These are phyloP conservation scores for Bolboschoenoplectus hybrid DNA, from an alignment of 202 grass and related monocot species.

Conservation along the genomic window DNA sequence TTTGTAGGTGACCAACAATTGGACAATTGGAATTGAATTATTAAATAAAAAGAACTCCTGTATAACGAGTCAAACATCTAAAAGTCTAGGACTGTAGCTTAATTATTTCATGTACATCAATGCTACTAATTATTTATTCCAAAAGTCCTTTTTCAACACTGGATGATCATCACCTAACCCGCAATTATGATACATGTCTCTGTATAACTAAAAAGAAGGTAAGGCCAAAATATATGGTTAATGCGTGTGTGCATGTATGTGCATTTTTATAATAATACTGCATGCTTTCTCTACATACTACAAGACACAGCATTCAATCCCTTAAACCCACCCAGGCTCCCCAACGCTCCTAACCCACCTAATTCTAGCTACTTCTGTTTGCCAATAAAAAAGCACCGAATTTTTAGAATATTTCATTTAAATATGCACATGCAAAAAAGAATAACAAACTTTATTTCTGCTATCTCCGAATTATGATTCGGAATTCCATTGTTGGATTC, in stretches of 20 bases:
- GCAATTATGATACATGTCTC: background rate
- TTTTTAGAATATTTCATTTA: constrained; percentile 26
- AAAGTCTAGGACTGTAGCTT: background rate
- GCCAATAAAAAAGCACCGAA: constrained; percentile 3
- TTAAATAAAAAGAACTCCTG: background rate
- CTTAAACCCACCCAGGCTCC: constrained; percentile 15
- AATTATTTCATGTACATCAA: background rate
- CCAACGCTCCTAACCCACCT: constrained; percentile 29
- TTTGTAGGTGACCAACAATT: constrained; percentile 27
- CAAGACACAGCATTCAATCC: constrained; percentile 39
- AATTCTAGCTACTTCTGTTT: constrained; percentile 6
- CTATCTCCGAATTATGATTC: constrained; percentile 16
- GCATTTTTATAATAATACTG: background rate
- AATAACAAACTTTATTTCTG: constrained; percentile 1
- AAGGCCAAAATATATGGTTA: background rate
- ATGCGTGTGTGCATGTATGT: background rate
- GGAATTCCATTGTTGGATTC: background rate
- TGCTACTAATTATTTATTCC: constrained; percentile 2
- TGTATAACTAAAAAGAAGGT: background rate
- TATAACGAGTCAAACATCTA: background rate
- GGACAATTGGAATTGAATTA: background rate
- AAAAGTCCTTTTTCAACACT: background rate
- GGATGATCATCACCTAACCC: background rate
- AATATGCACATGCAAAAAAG: background rate
- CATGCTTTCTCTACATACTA: constrained; percentile 15